Conservation (phyloP, 345 rosid genomes). For the Anacardium occidentale region DNA sequence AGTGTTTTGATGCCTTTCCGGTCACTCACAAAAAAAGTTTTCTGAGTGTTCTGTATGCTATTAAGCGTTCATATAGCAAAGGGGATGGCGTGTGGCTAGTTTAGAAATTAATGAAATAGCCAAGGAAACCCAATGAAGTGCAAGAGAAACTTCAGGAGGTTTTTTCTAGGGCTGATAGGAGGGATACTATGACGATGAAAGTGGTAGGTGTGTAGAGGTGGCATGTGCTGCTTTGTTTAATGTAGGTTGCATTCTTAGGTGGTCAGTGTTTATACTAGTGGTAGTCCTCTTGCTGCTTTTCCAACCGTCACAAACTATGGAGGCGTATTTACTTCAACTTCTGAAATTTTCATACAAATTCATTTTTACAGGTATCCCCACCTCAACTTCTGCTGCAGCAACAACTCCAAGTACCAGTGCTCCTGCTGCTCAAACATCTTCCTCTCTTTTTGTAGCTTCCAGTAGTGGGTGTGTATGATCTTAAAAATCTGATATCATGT, state of each 20-base stretch:
- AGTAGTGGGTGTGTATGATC: conserved; percentile 81
- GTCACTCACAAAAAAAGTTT: neutral
- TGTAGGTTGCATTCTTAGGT: neutral
- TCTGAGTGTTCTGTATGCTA: conserved; percentile 2
- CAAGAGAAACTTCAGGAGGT: neutral
- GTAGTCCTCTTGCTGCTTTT: neutral
- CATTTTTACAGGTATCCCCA: conserved; percentile 47
- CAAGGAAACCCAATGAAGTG: neutral
- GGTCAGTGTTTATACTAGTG: neutral
- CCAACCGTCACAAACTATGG: neutral
- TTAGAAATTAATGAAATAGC: neutral
- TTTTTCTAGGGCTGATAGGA: neutral
- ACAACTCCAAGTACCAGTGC: conserved; percentile 42
- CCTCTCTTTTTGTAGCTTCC: conserved; percentile 60
- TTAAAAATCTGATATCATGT: neutral
- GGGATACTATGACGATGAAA: neutral
- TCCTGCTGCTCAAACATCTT: conserved; percentile 48
- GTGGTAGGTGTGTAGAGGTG: neutral
- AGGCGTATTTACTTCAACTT: neutral
- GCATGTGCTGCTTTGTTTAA: neutral
- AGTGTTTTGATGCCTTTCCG: neutral
- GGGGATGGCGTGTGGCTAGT: neutral
- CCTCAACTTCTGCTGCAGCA: conserved; percentile 51
- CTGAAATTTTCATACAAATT: conserved; percentile 8
- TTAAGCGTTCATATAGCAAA: neutral